These are phyloP conservation scores for Phytopythium oedochilum DNA, from an alignment of 352 stramenopile species.

Conservation along the genomic window DNA sequence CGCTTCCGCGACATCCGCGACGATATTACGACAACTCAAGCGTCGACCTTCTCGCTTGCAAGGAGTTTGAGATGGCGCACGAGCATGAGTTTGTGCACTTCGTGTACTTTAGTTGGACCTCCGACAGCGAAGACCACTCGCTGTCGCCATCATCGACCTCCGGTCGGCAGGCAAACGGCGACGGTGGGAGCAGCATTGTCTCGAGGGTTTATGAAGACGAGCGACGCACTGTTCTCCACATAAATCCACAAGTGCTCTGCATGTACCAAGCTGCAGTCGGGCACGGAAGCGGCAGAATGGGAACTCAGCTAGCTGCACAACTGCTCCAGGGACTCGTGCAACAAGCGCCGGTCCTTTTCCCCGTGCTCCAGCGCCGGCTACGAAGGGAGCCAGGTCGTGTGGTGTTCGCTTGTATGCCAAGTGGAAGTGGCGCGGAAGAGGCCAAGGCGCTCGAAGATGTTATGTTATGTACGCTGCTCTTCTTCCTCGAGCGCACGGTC, in stretches of 20 bases:
- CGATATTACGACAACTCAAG: neutral
- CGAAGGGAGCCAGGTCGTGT: constrained; percentile 33
- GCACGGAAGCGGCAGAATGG: too few relatives aligned
- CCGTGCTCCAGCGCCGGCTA: constrained; percentile 40
- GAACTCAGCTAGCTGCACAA: neutral
- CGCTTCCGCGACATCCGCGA: neutral
- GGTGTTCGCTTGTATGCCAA: constrained; percentile 26
- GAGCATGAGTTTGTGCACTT: constrained; percentile 44
- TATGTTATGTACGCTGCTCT: constrained; percentile 30
- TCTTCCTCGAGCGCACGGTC: constrained; percentile 35
- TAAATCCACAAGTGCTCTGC: constrained; percentile 10
- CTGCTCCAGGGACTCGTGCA: constrained; percentile 37
- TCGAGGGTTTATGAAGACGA: constrained; percentile 25
- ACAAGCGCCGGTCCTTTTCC: constrained; percentile 29
- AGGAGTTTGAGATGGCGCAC: constrained; percentile 28
- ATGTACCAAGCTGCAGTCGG: neutral
- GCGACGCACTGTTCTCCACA: constrained; percentile 25
- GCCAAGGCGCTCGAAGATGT: constrained; percentile 20
- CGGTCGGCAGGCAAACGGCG: neutral
- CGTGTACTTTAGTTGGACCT: constrained; percentile 37
- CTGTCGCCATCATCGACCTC: neutral
- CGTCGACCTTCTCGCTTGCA: constrained; percentile 21
- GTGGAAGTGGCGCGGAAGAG: constrained; percentile 9
- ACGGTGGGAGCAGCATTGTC: neutral
- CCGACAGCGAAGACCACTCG: constrained; percentile 1